phyloP scores from a whole-genome alignment of 495 filamentous ascomycete species.

The Copromyces sp. region DNA sequence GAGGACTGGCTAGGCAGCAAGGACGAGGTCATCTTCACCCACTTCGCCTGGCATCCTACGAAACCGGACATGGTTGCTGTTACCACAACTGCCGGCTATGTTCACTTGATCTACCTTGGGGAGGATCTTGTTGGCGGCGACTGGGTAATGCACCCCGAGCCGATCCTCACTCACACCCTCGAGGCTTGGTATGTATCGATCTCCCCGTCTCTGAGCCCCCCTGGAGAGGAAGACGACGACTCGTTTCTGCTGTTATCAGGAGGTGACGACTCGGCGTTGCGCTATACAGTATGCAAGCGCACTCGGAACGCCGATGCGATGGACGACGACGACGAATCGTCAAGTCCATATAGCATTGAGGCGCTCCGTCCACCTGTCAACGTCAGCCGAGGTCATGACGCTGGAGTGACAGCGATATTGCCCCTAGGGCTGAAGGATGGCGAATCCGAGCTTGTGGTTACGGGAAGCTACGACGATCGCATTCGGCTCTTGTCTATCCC shows the following conservation, averaged over 20 bases:
- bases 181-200: constrained; percentile 64
- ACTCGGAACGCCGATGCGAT: constrained; percentile 1
- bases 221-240: neutral
- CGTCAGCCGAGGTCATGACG: constrained; percentile 49
- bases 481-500: constrained; percentile 50
- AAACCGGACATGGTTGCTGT: constrained; percentile 42
- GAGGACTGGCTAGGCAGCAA: constrained; percentile 1
- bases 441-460: constrained; percentile 51
- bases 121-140: constrained; percentile 2
- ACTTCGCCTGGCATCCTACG: constrained; percentile 60
- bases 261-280: constrained; percentile 54
- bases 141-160: constrained; percentile 14
- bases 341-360: constrained; percentile 28
- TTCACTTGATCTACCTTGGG: constrained; percentile 38
- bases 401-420: constrained; percentile 83
- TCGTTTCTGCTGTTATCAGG: constrained; percentile 46
- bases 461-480: constrained; percentile 87
- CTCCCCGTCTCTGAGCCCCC: constrained; percentile 12
- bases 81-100: constrained; percentile 57
- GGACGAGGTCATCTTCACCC: constrained; percentile 51
- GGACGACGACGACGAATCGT: constrained; percentile 1
- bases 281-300: constrained; percentile 18
- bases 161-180: constrained; percentile 35
- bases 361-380: constrained; percentile 20
- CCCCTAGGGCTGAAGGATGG: constrained; percentile 40